Evolutionary conservation across 176 grass and related monocot genomes (phyloP), one percentile per base, ranked within the genome.

Genomic region (Avena sativa): DNA sequence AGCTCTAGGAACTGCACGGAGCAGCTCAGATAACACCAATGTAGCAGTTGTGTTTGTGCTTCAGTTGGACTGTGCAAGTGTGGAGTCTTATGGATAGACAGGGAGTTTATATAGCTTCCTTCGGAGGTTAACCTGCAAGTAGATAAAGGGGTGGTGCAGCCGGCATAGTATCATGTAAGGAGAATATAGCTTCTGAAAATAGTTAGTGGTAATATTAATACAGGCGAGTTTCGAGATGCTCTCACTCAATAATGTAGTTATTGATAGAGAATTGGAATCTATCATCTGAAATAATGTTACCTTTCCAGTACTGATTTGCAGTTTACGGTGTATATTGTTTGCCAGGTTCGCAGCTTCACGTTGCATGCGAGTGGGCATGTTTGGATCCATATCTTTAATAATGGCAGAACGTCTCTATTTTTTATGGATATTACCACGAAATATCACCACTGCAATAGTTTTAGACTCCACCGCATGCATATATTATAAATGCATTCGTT

Each of bases 221-320:
- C 76, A 46, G 80, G 65, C 63, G 57, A 85, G 74, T 79, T 20
- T 84, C 25, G 16, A 94, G 87, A 94, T 94, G 89, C 92, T 83
- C 83, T 76, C 28, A 79, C 89, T 92, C 90, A 90, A 90, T 95
- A 92, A 95, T 95, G 82, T 80, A 84, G 78, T 79, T 48, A 50
- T 70, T 86, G 90, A 92, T 92, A 56, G 82, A 63, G 90, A 92
- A 94, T 72, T 76, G 53, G 87, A 89, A 90, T 90, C 72, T 89
- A 56, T 83, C 79, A 64, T 43, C 8, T 66, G 47, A 67, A 87
- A 86, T 86, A 78, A 83, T 69, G 83, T 51, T 52, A 81, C 47
- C 19, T 81, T 13, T 63, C n/a, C 70, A 10, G 14, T 57, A 19
- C 63, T 88, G 79, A 88, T 83, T 82, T 68, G 34, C 25, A 67